Percentiles rank a stretch among this genome's conserved stretches.
Evolutionary conservation across 208 protist genomes (phyloP).

Genomic region (Naegleria gruberi): DNA sequence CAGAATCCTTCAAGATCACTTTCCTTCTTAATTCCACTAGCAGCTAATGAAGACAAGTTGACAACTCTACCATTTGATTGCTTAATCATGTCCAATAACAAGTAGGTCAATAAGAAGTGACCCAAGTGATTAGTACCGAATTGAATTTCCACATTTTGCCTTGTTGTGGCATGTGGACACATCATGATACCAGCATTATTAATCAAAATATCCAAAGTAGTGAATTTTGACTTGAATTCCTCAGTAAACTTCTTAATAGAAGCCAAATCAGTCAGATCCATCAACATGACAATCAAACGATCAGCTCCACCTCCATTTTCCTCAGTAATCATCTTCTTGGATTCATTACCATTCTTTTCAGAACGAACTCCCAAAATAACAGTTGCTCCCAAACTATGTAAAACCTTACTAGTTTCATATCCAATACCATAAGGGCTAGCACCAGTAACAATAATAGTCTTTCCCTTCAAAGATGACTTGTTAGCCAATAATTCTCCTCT

Average conservation of each 20-base stretch:
- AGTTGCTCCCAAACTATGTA: not conserved
- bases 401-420: not conserved
- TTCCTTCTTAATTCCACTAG: not conserved
- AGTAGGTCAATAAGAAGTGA: constrained; percentile 3
- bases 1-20: not conserved
- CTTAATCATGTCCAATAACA: not conserved
- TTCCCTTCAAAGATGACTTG: not conserved
- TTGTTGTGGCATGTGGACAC: not conserved
- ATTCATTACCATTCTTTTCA: not conserved
- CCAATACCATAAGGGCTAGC: constrained; percentile 10
- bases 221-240: not conserved
- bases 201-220: not conserved
- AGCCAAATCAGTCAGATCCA: constrained; percentile 20
- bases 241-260: not conserved
- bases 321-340: not conserved
- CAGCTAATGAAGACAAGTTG: not conserved
- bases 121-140: constrained; percentile 19
- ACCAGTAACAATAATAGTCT: constrained; percentile 19
- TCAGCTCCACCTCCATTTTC: not conserved
- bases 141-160: constrained; percentile 6
- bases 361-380: not conserved
- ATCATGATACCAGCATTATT: constrained; percentile 22
- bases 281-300: not conserved
- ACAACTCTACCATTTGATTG: not conserved
- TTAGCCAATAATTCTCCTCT: not conserved